Percentiles rank a stretch among this genome's conserved stretches.
Conservation (phyloP, 805 yeast genomes). For the Wickerhamiella azymoides region DNA sequence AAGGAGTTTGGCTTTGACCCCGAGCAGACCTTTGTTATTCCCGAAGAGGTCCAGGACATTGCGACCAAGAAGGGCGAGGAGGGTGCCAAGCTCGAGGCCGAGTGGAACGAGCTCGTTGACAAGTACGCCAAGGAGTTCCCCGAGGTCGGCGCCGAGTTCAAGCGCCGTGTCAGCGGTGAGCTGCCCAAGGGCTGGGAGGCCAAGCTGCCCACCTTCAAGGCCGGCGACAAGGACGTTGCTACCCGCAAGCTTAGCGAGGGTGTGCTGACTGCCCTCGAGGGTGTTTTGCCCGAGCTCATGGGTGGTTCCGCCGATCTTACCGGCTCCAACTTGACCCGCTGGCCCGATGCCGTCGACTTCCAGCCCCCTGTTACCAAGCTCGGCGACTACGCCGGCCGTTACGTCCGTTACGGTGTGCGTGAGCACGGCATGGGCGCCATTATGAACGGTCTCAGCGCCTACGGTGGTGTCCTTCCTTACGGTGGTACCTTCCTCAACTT, state of each 20-base stretch:
- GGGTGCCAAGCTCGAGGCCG: conserved; percentile 54
- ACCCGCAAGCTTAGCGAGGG: conserved; percentile 88
- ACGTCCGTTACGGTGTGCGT: conserved; percentile 95
- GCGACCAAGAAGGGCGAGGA: conserved; percentile 41
- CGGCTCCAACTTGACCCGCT: conserved; percentile 89
- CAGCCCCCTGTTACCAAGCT: conserved; percentile 70
- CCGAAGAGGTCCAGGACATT: conserved; percentile 66
- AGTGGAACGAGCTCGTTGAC: conserved; percentile 58
- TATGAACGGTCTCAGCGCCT: conserved; percentile 93
- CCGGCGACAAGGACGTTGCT: conserved; percentile 72
- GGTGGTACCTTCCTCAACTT: conserved; percentile 98
- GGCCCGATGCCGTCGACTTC: conserved; percentile 75
- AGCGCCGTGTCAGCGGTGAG: conserved; percentile 62
- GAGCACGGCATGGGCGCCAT: conserved; percentile 99
- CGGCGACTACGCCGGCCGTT: conserved; percentile 85
- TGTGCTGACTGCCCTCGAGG: conserved; percentile 49
- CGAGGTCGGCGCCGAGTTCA: conserved; percentile 59
- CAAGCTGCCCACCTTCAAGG: conserved; percentile 62
- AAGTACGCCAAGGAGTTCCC: conserved; percentile 60
- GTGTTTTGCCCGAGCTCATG: conserved; percentile 67
- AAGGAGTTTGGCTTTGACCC: conserved; percentile 79
- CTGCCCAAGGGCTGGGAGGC: conserved; percentile 76
- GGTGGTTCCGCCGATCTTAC: conserved; percentile 99
- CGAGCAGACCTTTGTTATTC: conserved; percentile 60
- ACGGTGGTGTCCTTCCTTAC: conserved; percentile 69